Base-by-base conservation (phyloP, 306 rosid genomes). In the Arachis hypogaea region DNA sequence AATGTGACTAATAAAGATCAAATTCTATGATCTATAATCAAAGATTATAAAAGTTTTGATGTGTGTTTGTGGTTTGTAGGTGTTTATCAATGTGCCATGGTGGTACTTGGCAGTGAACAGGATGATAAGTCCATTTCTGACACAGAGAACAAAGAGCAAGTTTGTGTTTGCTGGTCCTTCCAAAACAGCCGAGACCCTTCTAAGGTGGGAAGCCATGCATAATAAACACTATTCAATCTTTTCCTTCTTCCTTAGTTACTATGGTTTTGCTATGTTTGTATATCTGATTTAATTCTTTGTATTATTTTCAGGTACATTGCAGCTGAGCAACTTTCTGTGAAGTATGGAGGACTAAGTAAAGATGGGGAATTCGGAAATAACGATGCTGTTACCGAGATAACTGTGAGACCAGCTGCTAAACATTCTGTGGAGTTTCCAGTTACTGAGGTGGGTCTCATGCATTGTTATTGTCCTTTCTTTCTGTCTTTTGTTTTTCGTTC, bases 51-150 rank as follows among this genome's bases (percentile, higher is more conserved):
- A 22, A 22, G 28, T 22, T 22, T 22, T 22, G 28, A 22, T 68
- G 5, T 5, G 16, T 59, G 63, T 8, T 12, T 67, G 63, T 4
- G 42, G 4, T 5, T 57, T 59, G 14, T 55, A 91, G 97, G 88
- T 91, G 66, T 91, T 91, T 59, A 79, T 91, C 90, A 91, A 87
- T 79, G 95, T 88, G 50, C 95, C 95, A 6, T 91, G 93, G 84
- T 91, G 97, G 97, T 91, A 91, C 72, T 76, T 87, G 56, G 95
- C 92, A 16, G 87, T 84, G 71, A 89, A 81, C 67, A 72, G 83
- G 59, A 86, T 89, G 95, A 89, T 89, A 61, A 88, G 93, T 56
- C 91, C 93, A 10, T 90, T 90, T 42, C 70, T 90, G 12, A 90
- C 91, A 2, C 89, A 85, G 63, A 84, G 88, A 74, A 86, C 88